These are phyloP conservation scores for Pulchroboletus neoregius DNA, from an alignment of 1,284 basidiomycete genomes.

Conservation along the genomic window DNA sequence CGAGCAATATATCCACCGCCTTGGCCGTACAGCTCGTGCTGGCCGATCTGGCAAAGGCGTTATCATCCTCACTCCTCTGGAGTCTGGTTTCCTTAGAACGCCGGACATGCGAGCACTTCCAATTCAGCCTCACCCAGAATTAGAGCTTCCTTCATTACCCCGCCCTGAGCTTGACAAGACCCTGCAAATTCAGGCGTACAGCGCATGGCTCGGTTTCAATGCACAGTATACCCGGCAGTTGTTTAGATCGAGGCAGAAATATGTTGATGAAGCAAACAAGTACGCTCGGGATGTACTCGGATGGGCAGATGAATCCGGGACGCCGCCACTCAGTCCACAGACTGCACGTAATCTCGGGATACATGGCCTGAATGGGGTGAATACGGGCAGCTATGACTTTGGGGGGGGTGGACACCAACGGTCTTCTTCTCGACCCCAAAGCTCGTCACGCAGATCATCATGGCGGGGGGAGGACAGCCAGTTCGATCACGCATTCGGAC, in stretches of 20 bases:
- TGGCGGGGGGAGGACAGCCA: conserved; percentile 10
- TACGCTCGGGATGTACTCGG: conserved; percentile 44
- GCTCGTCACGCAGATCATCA: conserved; percentile 10
- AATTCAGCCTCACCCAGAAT: conserved; percentile 31
- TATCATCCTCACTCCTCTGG: conserved; percentile 53
- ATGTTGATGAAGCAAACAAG: conserved; percentile 44
- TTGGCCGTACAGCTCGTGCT: conserved; percentile 88
- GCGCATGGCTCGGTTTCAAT: conserved; percentile 60
- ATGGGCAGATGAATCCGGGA: conserved; percentile 35
- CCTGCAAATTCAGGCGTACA: conserved; percentile 50
- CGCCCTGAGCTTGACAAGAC: conserved; percentile 33
- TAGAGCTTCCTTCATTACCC: conserved; percentile 25
- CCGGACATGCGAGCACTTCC: conserved; percentile 42
- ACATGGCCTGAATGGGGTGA: conserved; percentile 46
- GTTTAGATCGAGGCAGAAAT: conserved; percentile 39
- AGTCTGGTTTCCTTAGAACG: conserved; percentile 50
- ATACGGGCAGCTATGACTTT: conserved; percentile 17
- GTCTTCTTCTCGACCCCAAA: conserved; percentile 8
- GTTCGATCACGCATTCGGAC: not conserved
- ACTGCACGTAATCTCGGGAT: conserved; percentile 62
- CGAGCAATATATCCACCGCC: conserved; percentile 86
- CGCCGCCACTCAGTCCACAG: conserved; percentile 46
- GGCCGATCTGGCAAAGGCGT: conserved; percentile 64
- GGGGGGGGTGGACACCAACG: conserved; percentile 3
- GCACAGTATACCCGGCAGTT: conserved; percentile 41